A percentile compares a stretch with the other conserved stretches of the same genome.
phyloP scores from a whole-genome alignment of 2,329 filamentous ascomycete genomes.

The Rosellinia necatrix region DNA sequence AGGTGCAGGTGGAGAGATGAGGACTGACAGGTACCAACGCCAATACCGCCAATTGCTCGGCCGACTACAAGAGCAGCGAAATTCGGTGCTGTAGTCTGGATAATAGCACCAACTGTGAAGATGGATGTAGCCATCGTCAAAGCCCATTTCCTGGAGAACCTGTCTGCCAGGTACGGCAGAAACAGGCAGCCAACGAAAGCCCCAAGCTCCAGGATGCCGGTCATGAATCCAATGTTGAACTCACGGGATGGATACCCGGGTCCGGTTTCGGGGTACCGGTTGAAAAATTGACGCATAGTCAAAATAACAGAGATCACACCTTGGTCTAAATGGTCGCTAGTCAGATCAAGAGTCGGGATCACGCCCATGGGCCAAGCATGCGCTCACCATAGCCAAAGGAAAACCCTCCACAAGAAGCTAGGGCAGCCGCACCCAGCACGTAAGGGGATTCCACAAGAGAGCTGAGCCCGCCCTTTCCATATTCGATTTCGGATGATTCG shows the following conservation, averaged over 20 bases:
- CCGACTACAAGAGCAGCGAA: slow-evolving; percentile 33
- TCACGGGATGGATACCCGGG: slow-evolving; percentile 49
- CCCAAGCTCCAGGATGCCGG: slow-evolving; percentile 47
- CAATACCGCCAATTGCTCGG: slow-evolving; percentile 59
- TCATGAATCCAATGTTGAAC: slow-evolving; percentile 44
- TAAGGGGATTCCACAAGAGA: background rate
- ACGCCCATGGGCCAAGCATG: background rate
- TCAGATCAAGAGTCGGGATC: background rate
- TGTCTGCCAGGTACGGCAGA: slow-evolving; percentile 42
- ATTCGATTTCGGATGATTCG: background rate
- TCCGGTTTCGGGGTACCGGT: background rate
- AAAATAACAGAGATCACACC: slow-evolving; percentile 59
- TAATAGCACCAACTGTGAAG: background rate
- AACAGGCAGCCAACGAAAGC: slow-evolving; percentile 61
- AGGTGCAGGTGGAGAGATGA: background rate
- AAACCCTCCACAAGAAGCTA: slow-evolving; percentile 49
- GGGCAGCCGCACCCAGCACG: background rate
- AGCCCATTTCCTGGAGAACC: background rate
- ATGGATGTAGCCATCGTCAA: background rate
- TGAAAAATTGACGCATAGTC: slow-evolving; percentile 56
- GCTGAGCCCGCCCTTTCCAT: background rate
- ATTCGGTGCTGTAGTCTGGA: background rate
- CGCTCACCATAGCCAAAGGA: slow-evolving; percentile 55
- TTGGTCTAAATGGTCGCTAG: slow-evolving; percentile 38
- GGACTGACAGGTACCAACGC: slow-evolving; percentile 40